Evolutionary conservation across 1,284 basidiomycete species (phyloP).

Genomic region (Cutaneotrichosporon sp.): DNA sequence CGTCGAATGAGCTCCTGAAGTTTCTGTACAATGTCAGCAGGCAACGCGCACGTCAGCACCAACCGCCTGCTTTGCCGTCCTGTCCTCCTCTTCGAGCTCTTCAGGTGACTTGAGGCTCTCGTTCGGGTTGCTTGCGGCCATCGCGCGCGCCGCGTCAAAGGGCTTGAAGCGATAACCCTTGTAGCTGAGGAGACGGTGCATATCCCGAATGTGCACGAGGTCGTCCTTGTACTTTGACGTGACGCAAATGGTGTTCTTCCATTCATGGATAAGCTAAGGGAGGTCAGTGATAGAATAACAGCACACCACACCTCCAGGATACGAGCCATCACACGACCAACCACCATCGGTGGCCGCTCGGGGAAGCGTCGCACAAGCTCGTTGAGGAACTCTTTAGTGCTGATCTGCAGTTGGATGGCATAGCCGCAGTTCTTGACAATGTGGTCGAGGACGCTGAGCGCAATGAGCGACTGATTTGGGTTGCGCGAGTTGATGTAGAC

Average conservation of each 20-base stretch:
- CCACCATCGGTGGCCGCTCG: slow-evolving; percentile 91
- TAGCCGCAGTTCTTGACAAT: slow-evolving; percentile 95
- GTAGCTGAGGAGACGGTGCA: slow-evolving; percentile 91
- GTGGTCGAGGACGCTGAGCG: slow-evolving; percentile 69
- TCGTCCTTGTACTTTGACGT: slow-evolving; percentile 94
- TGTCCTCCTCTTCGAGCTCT: slow-evolving; percentile 92
- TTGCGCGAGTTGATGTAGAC: slow-evolving; percentile 45
- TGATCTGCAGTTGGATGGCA: slow-evolving; percentile 91
- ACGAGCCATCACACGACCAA: slow-evolving; percentile 86
- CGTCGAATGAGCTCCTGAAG: slow-evolving; percentile 95
- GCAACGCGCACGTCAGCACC: slow-evolving; percentile 35
- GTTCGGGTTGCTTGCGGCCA: slow-evolving; percentile 50
- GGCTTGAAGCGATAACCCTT: slow-evolving; percentile 89
- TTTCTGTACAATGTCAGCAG: slow-evolving; percentile 52
- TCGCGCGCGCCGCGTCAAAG: slow-evolving; percentile 52
- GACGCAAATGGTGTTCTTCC: slow-evolving; percentile 90
- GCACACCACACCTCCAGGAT: slow-evolving; percentile 67
- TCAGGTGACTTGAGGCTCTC: slow-evolving; percentile 37
- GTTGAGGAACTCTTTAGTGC: slow-evolving; percentile 99
- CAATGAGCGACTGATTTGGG: slow-evolving; percentile 40
- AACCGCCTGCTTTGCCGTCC: slow-evolving; percentile 80
- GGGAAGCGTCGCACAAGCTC: slow-evolving; percentile 97
- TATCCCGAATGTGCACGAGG: slow-evolving; percentile 93
- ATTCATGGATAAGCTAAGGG: slow-evolving; percentile 64
- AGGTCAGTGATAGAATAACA: neutral